A percentile compares a stretch with the other conserved stretches of the same genome.
These are phyloP conservation scores for Talaromyces rugulosus DNA, from an alignment of 2,329 filamentous ascomycete genomes.

Conservation along the genomic window DNA sequence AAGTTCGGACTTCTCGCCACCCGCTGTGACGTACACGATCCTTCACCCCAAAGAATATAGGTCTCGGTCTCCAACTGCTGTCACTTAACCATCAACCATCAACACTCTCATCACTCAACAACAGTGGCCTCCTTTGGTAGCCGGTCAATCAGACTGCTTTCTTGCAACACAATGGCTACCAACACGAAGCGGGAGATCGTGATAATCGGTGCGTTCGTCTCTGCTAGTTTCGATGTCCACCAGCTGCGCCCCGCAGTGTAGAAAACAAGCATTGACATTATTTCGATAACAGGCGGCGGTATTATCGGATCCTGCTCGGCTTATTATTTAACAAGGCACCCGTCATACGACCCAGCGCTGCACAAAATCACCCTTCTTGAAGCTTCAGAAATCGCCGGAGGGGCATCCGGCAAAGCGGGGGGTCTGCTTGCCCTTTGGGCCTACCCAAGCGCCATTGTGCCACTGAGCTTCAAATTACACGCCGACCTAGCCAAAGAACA, in stretches of 20 bases:
- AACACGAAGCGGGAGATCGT: conserved; percentile 34
- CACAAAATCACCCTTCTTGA: conserved; percentile 85
- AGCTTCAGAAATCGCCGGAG: conserved; percentile 78
- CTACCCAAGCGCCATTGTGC: conserved; percentile 78
- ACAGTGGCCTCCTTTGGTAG: conserved; percentile 21
- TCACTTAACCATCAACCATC: not conserved
- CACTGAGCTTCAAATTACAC: conserved; percentile 79
- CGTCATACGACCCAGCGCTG: conserved; percentile 67
- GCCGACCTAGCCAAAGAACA: conserved; percentile 80
- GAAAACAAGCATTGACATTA: conserved; percentile 12
- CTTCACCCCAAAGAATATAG: not conserved
- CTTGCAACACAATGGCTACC: conserved; percentile 26
- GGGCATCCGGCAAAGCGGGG: conserved; percentile 90
- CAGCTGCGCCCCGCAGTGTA: conserved; percentile 7
- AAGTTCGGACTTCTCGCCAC: not conserved
- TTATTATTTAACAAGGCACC: conserved; percentile 85
- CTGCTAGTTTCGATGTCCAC: not conserved
- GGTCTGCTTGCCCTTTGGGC: conserved; percentile 89
- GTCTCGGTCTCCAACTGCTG: not conserved
- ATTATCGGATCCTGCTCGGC: conserved; percentile 90
- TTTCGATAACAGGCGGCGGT: conserved; percentile 63
- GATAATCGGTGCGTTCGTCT: conserved; percentile 31
- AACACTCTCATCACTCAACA: not conserved
- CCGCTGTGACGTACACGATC: conserved; percentile 8
- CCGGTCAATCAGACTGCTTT: conserved; percentile 16